Conservation (phyloP, 352 stramenopile species). For the Synura sp. region DNA sequence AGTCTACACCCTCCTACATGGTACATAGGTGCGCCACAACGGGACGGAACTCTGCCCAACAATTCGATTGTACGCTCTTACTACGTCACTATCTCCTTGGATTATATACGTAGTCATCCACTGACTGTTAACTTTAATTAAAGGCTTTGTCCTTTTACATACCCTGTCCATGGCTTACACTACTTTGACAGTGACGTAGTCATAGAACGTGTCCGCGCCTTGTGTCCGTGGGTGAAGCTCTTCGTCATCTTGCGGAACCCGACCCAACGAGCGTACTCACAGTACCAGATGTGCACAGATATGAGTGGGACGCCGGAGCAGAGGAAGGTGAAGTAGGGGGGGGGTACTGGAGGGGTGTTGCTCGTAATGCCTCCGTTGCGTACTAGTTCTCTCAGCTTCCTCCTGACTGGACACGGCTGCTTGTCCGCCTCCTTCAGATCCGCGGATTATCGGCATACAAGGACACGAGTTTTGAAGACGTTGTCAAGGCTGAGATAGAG, state of each 20-base stretch:
- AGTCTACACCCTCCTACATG: constrained; percentile 83
- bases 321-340: constrained; percentile 46
- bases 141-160: not conserved
- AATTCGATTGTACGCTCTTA: too few relatives aligned
- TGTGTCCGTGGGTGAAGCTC: constrained; percentile 70
- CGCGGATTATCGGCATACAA: not conserved
- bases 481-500: constrained; percentile 5
- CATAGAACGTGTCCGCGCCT: constrained; percentile 42
- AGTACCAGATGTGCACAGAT: constrained; percentile 77
- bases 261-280: constrained; percentile 71
- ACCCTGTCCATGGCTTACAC: not conserved
- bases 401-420: too few relatives aligned
- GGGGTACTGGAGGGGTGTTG: not conserved
- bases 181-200: constrained; percentile 31
- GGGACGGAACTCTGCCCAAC: too few relatives aligned
- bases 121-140: not conserved
- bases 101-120: not conserved
- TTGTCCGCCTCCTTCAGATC: too few relatives aligned
- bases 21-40: constrained; percentile 66
- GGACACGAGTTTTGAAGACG: constrained; percentile 19
- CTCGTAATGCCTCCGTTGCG: too few relatives aligned
- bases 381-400: too few relatives aligned
- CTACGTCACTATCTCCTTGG: too few relatives aligned
- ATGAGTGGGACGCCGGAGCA: constrained; percentile 64
- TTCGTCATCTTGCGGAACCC: constrained; percentile 72